Evolutionary conservation across 306 rosid species (phyloP).

Genomic region (Mucuna pruriens): DNA sequence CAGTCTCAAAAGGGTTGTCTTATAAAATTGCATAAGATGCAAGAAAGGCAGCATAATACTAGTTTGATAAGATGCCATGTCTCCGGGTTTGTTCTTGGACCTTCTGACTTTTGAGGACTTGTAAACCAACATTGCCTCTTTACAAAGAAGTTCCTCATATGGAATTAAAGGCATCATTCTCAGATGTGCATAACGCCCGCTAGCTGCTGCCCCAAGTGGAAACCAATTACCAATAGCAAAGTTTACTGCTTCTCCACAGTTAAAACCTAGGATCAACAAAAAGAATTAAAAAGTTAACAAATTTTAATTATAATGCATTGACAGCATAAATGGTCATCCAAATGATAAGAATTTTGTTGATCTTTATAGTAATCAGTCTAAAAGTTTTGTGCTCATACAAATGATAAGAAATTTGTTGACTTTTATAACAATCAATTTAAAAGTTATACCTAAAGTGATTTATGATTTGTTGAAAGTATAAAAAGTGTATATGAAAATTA

Average conservation of each 20-base stretch:
- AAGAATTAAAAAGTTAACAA: neutral
- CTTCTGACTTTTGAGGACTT: constrained; percentile 22
- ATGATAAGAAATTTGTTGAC: neutral
- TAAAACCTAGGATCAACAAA: constrained; percentile 43
- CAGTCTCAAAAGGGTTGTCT: constrained; percentile 15
- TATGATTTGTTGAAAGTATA: neutral
- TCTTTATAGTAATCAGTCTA: neutral
- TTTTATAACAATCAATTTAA: neutral
- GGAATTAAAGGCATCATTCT: constrained; percentile 43
- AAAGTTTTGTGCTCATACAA: neutral
- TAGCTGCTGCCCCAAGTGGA: constrained; percentile 46
- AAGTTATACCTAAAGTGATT: neutral
- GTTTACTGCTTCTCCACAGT: constrained; percentile 45
- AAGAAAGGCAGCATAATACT: constrained; percentile 35
- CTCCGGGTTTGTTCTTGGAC: constrained; percentile 8
- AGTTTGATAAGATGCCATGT: constrained; percentile 20
- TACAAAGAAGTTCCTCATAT: constrained; percentile 56
- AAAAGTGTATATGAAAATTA: neutral
- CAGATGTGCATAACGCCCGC: constrained; percentile 42
- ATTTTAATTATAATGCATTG: neutral
- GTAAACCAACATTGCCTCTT: constrained; percentile 46
- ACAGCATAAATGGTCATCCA: neutral
- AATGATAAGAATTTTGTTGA: neutral
- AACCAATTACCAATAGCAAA: constrained; percentile 52
- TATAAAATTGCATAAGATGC: constrained; percentile 40